These are phyloP conservation scores for Pachyrhizus erosus DNA, from an alignment of 306 rosid species.

Conservation along the genomic window DNA sequence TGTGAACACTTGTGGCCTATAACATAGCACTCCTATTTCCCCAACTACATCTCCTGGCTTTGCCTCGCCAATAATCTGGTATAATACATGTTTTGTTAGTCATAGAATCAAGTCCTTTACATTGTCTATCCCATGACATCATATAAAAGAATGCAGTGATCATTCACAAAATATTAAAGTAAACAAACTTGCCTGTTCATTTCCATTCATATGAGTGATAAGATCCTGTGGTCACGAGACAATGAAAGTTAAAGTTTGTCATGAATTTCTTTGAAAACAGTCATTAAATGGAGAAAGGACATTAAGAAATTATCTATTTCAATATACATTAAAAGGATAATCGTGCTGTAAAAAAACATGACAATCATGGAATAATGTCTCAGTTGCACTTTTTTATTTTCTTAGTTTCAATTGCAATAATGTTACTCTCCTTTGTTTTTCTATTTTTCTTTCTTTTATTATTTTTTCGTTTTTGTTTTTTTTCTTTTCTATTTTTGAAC, in stretches of 20 bases:
- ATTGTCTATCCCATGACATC: not conserved
- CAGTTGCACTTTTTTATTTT: not conserved
- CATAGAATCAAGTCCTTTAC: conserved; percentile 1
- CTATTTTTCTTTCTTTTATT: not conserved
- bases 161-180: not conserved
- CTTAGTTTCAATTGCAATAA: not conserved
- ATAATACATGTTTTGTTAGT: conserved; percentile 12
- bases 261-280: not conserved
- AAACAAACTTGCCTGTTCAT: conserved; percentile 60
- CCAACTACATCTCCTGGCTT: conserved; percentile 65
- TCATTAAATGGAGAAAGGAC: not conserved
- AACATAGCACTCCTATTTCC: conserved; percentile 77
- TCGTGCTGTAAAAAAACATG: too few species aligned
- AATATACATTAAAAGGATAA: not conserved
- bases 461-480: not conserved
- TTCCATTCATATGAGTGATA: conserved; percentile 51
- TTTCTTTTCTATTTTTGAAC: not conserved
- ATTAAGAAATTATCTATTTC: conserved; percentile 11
- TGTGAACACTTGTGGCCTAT: conserved; percentile 71
- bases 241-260: conserved; percentile 8
- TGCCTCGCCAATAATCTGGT: conserved; percentile 57
- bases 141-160: conserved; percentile 1
- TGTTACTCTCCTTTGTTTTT: not conserved
- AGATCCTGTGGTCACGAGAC: conserved; percentile 59
- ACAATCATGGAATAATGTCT: not conserved